A percentile compares a stretch with the other conserved stretches of the same genome.
These are phyloP conservation scores for Cadophora sp. DNA, from an alignment of 2,329 filamentous ascomycete genomes.

Conservation along the genomic window DNA sequence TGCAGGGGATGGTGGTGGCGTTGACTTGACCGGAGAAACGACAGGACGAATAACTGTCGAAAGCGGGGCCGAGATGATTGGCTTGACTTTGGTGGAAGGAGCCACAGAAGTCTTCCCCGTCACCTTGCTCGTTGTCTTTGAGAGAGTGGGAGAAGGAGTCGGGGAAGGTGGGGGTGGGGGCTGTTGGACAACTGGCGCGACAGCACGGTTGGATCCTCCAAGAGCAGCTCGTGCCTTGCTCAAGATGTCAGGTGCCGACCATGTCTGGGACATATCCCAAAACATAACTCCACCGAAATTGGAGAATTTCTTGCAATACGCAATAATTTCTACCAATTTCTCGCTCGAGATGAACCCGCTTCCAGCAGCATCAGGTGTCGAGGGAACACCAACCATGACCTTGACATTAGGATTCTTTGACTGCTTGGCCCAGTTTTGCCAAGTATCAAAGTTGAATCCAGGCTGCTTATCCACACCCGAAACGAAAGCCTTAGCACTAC, in stretches of 20 bases:
- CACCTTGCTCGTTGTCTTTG: neutral
- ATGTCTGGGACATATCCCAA: conserved; percentile 71
- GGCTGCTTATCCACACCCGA: conserved; percentile 52
- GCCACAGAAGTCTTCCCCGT: too few relatives aligned
- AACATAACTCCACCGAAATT: conserved; percentile 74
- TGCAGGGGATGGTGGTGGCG: neutral
- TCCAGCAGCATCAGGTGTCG: conserved; percentile 50
- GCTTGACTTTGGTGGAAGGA: neutral
- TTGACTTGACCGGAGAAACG: neutral
- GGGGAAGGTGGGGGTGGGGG: neutral
- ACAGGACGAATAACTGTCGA: neutral
- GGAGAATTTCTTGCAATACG: conserved; percentile 58
- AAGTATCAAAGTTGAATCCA: conserved; percentile 67
- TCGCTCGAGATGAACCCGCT: conserved; percentile 54
- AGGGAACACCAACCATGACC: conserved; percentile 67
- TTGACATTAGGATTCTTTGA: conserved; percentile 66
- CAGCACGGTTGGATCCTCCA: neutral
- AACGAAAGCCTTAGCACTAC: conserved; percentile 61
- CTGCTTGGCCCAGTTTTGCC: conserved; percentile 68
- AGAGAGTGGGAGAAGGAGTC: neutral
- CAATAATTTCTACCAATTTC: conserved; percentile 57
- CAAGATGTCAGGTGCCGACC: conserved; percentile 63
- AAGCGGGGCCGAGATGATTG: neutral
- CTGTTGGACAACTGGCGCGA: neutral
- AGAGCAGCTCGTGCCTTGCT: conserved; percentile 26